Evolutionary conservation across 208 protist species (phyloP).

Genomic region (Eutreptiella sp.): DNA sequence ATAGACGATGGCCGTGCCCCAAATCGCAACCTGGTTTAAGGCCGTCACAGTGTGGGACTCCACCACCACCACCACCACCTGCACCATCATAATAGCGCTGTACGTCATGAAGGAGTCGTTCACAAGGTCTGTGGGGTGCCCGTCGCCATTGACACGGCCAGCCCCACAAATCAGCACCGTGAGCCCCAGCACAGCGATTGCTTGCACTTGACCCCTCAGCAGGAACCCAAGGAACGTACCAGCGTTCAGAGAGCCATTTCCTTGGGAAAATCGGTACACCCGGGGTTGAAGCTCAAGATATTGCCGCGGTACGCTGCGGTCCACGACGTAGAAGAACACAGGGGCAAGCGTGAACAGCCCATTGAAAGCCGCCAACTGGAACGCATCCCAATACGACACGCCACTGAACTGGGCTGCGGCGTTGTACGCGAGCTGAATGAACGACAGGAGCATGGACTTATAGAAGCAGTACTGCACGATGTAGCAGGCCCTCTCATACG

Average conservation of each 20-base stretch:
- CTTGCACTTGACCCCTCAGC: conserved; percentile 61
- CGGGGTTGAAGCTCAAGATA: conserved; percentile 58
- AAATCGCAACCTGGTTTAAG: conserved; percentile 15
- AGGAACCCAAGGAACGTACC: conserved; percentile 68
- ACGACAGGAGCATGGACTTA: conserved; percentile 88
- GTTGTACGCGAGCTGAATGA: conserved; percentile 82
- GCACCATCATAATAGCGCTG: conserved; percentile 68
- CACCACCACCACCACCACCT: conserved; percentile 65
- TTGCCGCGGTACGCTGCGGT: conserved; percentile 62
- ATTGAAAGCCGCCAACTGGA: conserved; percentile 77
- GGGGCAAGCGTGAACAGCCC: conserved; percentile 78
- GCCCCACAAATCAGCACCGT: conserved; percentile 40
- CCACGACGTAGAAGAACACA: conserved; percentile 74
- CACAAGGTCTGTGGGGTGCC: conserved; percentile 51
- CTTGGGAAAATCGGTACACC: conserved; percentile 63
- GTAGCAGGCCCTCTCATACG: conserved; percentile 76
- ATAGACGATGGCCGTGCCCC: too few relatives aligned
- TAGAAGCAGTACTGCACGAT: conserved; percentile 96
- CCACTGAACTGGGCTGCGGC: conserved; percentile 58
- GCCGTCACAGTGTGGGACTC: conserved; percentile 74
- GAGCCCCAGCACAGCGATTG: conserved; percentile 53
- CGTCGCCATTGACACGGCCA: conserved; percentile 40
- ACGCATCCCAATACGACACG: conserved; percentile 78
- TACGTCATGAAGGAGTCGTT: conserved; percentile 65
- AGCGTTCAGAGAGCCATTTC: conserved; percentile 46